These are phyloP conservation scores for Pseudomicrostroma phylloplanum DNA, from an alignment of 1,284 basidiomycete genomes.

Conservation along the genomic window DNA sequence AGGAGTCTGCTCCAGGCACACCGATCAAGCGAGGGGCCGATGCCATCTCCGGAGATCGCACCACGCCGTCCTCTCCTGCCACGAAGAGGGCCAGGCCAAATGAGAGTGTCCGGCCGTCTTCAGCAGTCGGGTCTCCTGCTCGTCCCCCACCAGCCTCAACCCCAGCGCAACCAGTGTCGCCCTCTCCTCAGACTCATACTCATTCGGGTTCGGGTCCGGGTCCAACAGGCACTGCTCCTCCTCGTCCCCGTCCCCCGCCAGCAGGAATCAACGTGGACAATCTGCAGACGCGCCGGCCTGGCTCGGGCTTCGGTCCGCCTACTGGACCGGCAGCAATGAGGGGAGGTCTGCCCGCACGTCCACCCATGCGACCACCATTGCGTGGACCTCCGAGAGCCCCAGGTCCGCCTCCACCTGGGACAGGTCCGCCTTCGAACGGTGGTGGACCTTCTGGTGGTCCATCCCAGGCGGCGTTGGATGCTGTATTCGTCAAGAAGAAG, in stretches of 20 bases:
- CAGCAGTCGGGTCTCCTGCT: neutral
- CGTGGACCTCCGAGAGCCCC: neutral
- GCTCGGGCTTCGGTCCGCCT: neutral
- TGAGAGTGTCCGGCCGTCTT: neutral
- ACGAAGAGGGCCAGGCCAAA: conserved; percentile 5
- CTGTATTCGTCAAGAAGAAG: conserved; percentile 7
- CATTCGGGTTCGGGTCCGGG: neutral
- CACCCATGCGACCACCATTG: neutral
- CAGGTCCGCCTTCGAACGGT: neutral
- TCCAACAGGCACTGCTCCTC: neutral
- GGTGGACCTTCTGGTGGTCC: neutral
- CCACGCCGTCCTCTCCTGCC: too few species aligned
- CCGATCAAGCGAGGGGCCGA: neutral
- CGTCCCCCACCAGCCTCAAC: neutral
- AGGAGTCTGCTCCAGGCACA: neutral
- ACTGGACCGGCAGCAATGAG: neutral
- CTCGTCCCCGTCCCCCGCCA: too few species aligned
- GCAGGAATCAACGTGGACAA: too few species aligned
- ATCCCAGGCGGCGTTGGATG: conserved; percentile 5
- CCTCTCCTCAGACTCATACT: neutral
- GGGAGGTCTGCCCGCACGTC: neutral
- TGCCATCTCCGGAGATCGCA: too few species aligned
- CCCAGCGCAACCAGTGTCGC: neutral
- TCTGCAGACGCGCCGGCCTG: conserved; percentile 1
- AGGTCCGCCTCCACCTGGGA: neutral